Conservation (phyloP, 345 rosid genomes). For the Erysimum cheiranthoides region DNA sequence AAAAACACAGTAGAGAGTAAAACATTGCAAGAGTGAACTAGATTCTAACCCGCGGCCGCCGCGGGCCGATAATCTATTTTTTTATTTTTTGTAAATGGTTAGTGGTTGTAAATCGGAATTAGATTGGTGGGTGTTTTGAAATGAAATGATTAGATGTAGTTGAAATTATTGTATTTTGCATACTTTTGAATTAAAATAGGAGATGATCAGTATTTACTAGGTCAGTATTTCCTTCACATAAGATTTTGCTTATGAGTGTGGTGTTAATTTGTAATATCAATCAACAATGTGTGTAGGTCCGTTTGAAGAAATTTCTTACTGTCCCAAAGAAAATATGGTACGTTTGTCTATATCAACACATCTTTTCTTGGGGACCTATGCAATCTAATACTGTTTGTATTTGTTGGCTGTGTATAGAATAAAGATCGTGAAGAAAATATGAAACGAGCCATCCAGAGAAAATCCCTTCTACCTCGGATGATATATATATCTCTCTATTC, state of each 20-base stretch:
- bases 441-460: slow-evolving; percentile 61
- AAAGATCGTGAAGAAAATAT: slow-evolving; percentile 71
- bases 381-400: slow-evolving; percentile 22
- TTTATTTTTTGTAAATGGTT: too few relatives aligned
- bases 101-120: too few relatives aligned
- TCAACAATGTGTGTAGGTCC: slow-evolving; percentile 69
- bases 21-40: too few relatives aligned
- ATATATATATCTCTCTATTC: slow-evolving; percentile 84
- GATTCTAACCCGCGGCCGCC: too few relatives aligned
- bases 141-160: too few relatives aligned
- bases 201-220: slow-evolving; percentile 83
- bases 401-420: slow-evolving; percentile 50
- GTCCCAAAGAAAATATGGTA: slow-evolving; percentile 73
- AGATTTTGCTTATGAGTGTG: slow-evolving; percentile 1
- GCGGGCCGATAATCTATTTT: too few relatives aligned
- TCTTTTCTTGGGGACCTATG: slow-evolving; percentile 4
- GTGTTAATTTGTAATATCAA: slow-evolving; percentile 23
- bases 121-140: too few relatives aligned
- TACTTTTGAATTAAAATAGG: too few relatives aligned
- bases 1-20: too few relatives aligned
- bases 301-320: slow-evolving; percentile 76
- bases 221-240: slow-evolving; percentile 46
- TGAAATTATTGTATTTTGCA: too few relatives aligned
- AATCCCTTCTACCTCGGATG: slow-evolving; percentile 86
- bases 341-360: slow-evolving; percentile 15